Evolutionary conservation across 2,329 filamentous ascomycete species (phyloP).

Genomic region (Aspergillus versicolor): DNA sequence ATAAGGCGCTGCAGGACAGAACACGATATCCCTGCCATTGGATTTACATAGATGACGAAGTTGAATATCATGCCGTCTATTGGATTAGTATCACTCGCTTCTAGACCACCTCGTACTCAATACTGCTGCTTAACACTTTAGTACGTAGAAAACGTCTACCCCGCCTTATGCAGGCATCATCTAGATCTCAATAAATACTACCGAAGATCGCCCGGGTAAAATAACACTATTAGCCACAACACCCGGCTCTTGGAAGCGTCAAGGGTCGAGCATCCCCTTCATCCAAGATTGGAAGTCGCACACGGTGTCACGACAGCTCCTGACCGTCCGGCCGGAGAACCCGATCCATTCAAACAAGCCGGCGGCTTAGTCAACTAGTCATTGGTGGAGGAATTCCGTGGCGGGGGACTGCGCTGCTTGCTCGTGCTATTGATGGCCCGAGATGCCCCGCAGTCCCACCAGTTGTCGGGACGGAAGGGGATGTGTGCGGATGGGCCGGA

Average conservation of each 20-base stretch:
- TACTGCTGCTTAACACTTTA: no score
- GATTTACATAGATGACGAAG: not conserved
- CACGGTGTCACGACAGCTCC: not conserved
- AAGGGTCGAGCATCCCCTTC: no score
- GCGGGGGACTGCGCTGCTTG: not conserved
- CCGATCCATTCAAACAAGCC: not conserved
- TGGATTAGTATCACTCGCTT: no score
- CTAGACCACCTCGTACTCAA: no score
- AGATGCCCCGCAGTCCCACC: slow-evolving; percentile 22
- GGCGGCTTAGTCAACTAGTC: not conserved
- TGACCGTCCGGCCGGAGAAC: not conserved
- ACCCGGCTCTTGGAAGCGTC: not conserved
- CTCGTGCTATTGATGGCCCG: slow-evolving; percentile 34
- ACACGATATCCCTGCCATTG: not conserved
- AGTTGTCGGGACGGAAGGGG: not conserved
- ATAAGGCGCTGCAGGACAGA: not conserved
- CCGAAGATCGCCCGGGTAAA: not conserved
- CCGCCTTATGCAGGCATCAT: not conserved
- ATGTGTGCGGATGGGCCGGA: no score
- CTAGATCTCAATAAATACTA: not conserved
- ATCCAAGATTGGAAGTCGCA: not conserved
- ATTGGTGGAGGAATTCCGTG: slow-evolving; percentile 17
- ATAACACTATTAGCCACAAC: not conserved
- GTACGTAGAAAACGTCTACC: not conserved
- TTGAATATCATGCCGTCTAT: not conserved